These are phyloP conservation scores for Trichoderma asperelloides DNA, from an alignment of 495 filamentous ascomycete genomes.

Conservation along the genomic window DNA sequence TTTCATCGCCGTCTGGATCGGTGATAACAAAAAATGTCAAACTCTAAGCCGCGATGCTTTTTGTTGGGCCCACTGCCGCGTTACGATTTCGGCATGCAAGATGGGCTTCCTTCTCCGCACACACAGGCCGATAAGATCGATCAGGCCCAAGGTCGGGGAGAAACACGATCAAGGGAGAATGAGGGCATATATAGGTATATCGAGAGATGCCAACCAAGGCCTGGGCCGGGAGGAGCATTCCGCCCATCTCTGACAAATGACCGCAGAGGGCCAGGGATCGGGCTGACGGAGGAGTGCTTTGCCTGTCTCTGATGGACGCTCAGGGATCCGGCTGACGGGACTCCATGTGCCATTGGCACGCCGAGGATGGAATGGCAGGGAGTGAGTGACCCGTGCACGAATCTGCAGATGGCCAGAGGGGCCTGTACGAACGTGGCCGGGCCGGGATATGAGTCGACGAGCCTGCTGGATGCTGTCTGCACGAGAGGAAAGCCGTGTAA, in stretches of 20 bases:
- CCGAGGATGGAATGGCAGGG: background rate
- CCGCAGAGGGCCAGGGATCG: background rate
- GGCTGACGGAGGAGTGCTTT: background rate
- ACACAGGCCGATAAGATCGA: no score
- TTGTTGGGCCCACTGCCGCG: background rate
- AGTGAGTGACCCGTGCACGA: background rate
- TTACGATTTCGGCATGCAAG: background rate
- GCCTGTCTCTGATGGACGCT: background rate
- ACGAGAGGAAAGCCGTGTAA: no score
- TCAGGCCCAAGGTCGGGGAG: no score
- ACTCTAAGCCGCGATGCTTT: background rate
- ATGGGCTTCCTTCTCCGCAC: no score
- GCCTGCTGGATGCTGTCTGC: no score
- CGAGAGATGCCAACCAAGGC: background rate
- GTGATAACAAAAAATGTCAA: no score
- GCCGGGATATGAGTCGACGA: no score
- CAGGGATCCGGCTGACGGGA: conserved; percentile 2
- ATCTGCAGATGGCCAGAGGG: background rate
- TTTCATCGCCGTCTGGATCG: no score
- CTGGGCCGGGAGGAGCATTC: no score
- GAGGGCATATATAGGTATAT: no score
- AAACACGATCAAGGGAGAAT: no score
- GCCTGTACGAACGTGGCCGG: background rate
- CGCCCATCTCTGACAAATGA: background rate
- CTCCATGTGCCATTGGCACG: background rate